Conservation (phyloP, 441 rosid species). For the Gossypium trilobum region DNA sequence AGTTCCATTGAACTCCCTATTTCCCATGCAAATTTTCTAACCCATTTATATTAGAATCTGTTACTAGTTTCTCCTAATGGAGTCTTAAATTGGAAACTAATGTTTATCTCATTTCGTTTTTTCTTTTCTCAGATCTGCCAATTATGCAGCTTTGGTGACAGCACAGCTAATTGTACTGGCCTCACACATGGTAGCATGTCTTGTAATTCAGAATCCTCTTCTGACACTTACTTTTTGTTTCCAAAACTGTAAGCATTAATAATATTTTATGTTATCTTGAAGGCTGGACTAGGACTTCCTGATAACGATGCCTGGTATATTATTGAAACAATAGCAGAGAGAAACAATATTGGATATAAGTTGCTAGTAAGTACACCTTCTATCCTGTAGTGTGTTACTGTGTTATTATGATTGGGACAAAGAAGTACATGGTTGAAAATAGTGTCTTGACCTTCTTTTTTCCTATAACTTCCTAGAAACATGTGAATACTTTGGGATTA, state of each 20-base stretch:
- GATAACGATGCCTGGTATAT: conserved; percentile 92
- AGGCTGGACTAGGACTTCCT: conserved; percentile 94
- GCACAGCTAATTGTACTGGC: conserved; percentile 76
- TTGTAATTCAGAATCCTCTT: conserved; percentile 3
- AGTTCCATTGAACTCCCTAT: not conserved
- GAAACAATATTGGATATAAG: conserved; percentile 74
- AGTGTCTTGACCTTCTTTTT: not conserved
- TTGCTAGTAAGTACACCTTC: conserved; percentile 51
- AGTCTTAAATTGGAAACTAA: not conserved
- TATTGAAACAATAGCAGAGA: conserved; percentile 85
- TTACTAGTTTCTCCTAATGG: not conserved
- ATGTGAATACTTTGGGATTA: not conserved
- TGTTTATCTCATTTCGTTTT: conserved; percentile 14
- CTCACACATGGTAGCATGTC: conserved; percentile 73
- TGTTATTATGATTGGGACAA: conserved; percentile 3
- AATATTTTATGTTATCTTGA: conserved; percentile 25
- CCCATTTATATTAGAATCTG: not conserved
- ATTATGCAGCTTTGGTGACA: conserved; percentile 78
- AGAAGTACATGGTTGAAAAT: conserved; percentile 1
- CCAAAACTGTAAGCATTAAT: not conserved
- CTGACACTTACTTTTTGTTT: not conserved
- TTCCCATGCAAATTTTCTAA: not conserved
- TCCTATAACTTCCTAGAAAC: not conserved
- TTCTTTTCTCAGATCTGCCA: conserved; percentile 56
- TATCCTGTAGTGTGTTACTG: conserved; percentile 18